A percentile compares a stretch with the other conserved stretches of the same genome.
phyloP scores from a whole-genome alignment of 768 basidiomycete species.

The Hygrophorus pudorinus region DNA sequence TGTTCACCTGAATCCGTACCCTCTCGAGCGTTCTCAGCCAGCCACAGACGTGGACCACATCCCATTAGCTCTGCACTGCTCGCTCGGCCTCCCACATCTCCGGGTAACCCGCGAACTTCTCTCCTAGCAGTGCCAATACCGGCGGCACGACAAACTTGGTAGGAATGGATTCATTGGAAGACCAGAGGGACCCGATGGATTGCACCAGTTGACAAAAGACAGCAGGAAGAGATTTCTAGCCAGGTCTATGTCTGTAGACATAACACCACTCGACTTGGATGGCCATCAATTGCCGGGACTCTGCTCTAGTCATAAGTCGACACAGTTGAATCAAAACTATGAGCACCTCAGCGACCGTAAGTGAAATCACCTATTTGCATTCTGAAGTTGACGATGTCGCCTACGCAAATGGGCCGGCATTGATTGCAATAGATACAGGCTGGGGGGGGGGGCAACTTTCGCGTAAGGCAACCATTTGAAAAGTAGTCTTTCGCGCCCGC shows the following conservation, averaged over 20 bases:
- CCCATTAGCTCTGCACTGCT: conserved; percentile 79
- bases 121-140: conserved; percentile 16
- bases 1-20: conserved; percentile 39
- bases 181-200: conserved; percentile 23
- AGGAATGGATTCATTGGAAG: conserved; percentile 53
- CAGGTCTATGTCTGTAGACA: conserved; percentile 60
- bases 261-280: conserved; percentile 41
- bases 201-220: conserved; percentile 43
- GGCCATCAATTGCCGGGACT: conserved; percentile 23
- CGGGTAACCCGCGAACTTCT: conserved; percentile 43
- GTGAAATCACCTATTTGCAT: neutral
- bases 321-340: conserved; percentile 10
- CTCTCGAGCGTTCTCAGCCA: conserved; percentile 12
- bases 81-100: conserved; percentile 74
- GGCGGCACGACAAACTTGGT: conserved; percentile 21
- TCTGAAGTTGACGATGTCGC: too few relatives aligned
- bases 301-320: conserved; percentile 20
- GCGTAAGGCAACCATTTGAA: too few relatives aligned
- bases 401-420: too few relatives aligned
- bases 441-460: too few relatives aligned
- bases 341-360: neutral
- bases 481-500: too few relatives aligned
- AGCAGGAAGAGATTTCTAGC: conserved; percentile 41
- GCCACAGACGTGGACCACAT: conserved; percentile 61
- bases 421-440: too few relatives aligned